Evolutionary conservation across 1,284 basidiomycete species (phyloP).

Genomic region (Heterobasidion occidentale): DNA sequence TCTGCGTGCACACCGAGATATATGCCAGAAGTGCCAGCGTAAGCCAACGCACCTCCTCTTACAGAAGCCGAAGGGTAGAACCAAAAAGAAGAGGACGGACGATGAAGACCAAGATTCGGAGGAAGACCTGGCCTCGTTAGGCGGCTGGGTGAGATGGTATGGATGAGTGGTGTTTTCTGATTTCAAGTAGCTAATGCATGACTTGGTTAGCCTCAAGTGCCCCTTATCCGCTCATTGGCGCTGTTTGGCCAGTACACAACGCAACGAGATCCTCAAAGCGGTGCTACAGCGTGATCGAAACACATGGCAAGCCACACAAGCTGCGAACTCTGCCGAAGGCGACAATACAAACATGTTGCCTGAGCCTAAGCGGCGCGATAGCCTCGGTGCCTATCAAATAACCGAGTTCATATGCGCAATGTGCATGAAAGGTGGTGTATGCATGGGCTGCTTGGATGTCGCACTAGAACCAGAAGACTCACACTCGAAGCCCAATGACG

Average conservation of each 20-base stretch:
- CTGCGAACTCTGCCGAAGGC: conserved; percentile 9
- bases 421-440: conserved; percentile 72
- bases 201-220: conserved; percentile 55
- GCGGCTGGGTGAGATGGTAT: conserved; percentile 85
- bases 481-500: not conserved
- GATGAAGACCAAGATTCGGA: conserved; percentile 51
- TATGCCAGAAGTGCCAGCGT: conserved; percentile 67
- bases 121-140: conserved; percentile 45
- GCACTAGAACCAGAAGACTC: conserved; percentile 37
- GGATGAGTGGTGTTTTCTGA: conserved; percentile 10
- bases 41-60: conserved; percentile 50
- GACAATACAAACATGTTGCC: conserved; percentile 13
- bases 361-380: conserved; percentile 23
- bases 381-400: conserved; percentile 48
- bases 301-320: conserved; percentile 26
- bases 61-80: conserved; percentile 23
- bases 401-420: conserved; percentile 74
- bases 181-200: not conserved
- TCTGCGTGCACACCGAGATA: conserved; percentile 50
- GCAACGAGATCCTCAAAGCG: conserved; percentile 66
- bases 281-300: conserved; percentile 43
- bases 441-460: conserved; percentile 66
- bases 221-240: conserved; percentile 74
- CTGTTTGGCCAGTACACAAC: conserved; percentile 61
- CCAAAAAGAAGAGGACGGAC: conserved; percentile 34